phyloP scores from a whole-genome alignment of 768 basidiomycete genomes.

The Polyporus arcularius region DNA sequence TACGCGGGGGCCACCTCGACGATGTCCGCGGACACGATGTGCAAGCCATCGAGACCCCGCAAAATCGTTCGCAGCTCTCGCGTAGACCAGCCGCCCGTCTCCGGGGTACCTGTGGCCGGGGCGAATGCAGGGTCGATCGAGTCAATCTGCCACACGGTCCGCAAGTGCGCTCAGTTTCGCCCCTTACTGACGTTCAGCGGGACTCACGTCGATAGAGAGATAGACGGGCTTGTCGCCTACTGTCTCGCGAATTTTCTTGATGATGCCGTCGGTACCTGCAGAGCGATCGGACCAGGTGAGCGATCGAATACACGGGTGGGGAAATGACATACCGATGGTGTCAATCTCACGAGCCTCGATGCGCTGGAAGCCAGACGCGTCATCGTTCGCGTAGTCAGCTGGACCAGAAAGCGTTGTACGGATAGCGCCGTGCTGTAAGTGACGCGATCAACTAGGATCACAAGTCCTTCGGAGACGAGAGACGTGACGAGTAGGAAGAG shows the following conservation, averaged over 20 bases:
- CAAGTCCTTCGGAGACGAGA: slow-evolving; percentile 37
- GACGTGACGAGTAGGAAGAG: slow-evolving; percentile 11
- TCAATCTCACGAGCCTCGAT: slow-evolving; percentile 88
- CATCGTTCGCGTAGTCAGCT: slow-evolving; percentile 77
- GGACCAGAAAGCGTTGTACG: slow-evolving; percentile 80
- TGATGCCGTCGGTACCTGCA: slow-evolving; percentile 71
- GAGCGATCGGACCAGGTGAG: not conserved
- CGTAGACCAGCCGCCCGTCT: slow-evolving; percentile 84
- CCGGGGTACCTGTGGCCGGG: slow-evolving; percentile 83
- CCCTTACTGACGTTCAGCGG: not conserved
- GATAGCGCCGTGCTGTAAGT: slow-evolving; percentile 78
- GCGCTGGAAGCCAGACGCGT: slow-evolving; percentile 75
- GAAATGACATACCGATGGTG: slow-evolving; percentile 54
- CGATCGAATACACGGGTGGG: not conserved
- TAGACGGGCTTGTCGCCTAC: slow-evolving; percentile 78
- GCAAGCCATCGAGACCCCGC: slow-evolving; percentile 71
- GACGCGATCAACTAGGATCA: slow-evolving; percentile 74
- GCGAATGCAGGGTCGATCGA: slow-evolving; percentile 82
- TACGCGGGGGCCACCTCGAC: slow-evolving; percentile 87
- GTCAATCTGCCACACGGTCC: slow-evolving; percentile 52
- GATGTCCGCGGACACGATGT: slow-evolving; percentile 79
- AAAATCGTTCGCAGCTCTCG: slow-evolving; percentile 79
- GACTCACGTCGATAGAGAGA: slow-evolving; percentile 71
- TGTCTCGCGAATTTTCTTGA: slow-evolving; percentile 75
- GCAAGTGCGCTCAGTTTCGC: not conserved